phyloP scores from a whole-genome alignment of 2,329 filamentous ascomycete genomes.

The Tolypocladium cylindrosporum region DNA sequence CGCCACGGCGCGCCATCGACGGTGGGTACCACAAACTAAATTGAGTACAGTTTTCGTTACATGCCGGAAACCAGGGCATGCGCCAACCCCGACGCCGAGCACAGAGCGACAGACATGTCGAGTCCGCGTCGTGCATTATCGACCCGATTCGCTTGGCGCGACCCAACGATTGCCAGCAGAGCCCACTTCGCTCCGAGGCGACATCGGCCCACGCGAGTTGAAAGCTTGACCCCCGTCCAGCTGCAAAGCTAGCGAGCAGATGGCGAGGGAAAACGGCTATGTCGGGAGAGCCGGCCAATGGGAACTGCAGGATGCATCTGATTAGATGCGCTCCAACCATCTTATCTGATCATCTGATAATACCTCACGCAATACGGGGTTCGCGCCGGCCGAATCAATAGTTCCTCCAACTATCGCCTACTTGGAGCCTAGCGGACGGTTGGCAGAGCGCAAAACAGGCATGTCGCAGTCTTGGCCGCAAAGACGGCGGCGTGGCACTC shows the following conservation, averaged over 20 bases:
- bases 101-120: not conserved
- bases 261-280: not conserved
- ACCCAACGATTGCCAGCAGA: not conserved
- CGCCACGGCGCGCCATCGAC: not conserved
- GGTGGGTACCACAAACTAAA: not conserved
- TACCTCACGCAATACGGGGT: not conserved
- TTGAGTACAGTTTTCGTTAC: not conserved
- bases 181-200: not conserved
- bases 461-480: not conserved
- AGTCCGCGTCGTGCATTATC: not conserved
- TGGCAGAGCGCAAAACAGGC: too few species aligned
- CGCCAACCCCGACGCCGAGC: not conserved
- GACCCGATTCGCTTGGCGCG: not conserved
- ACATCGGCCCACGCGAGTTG: not conserved
- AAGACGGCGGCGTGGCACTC: not conserved
- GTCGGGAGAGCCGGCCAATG: slow-evolving; percentile 9
- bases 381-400: not conserved
- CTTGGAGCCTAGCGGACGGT: not conserved
- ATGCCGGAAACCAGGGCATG: not conserved
- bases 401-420: not conserved
- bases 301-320: slow-evolving; percentile 10
- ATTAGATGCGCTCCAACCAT: slow-evolving; percentile 12
- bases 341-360: slow-evolving; percentile 13
- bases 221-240: not conserved
- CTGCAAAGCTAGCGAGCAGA: not conserved